Percentiles rank a stretch among this genome's conserved stretches.
Conservation (phyloP, 768 basidiomycete species). For the Leccinum longicurvipes region DNA sequence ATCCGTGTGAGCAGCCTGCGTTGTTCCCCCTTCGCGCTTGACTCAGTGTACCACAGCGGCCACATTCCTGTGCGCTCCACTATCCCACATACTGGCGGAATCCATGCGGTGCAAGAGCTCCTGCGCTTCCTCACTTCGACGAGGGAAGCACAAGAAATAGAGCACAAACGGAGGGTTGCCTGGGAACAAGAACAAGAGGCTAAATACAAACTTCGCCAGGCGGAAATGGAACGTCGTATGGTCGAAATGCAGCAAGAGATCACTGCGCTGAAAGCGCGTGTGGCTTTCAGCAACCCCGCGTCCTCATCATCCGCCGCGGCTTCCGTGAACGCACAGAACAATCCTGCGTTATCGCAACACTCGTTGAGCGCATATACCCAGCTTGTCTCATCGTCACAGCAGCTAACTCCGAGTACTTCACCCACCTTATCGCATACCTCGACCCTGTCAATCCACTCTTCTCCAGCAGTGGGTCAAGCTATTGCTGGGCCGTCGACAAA, state of each 20-base stretch:
- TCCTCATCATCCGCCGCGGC: conserved; percentile 4
- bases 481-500: conserved; percentile 9
- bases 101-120: conserved; percentile 56
- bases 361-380: conserved; percentile 7
- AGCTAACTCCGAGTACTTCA: conserved; percentile 29
- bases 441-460: conserved; percentile 21
- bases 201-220: conserved; percentile 50
- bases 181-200: conserved; percentile 76
- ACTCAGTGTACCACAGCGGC: conserved; percentile 4
- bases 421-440: conserved; percentile 30
- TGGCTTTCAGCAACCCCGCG: conserved; percentile 25
- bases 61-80: conserved; percentile 17
- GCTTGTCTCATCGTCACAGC: conserved; percentile 17
- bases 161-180: conserved; percentile 52
- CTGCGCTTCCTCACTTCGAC: conserved; percentile 55
- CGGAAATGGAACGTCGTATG: conserved; percentile 57
- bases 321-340: neutral
- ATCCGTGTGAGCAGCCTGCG: conserved; percentile 34
- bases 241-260: conserved; percentile 55
- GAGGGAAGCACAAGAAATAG: conserved; percentile 57
- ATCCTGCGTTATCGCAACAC: conserved; percentile 3
- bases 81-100: conserved; percentile 33
- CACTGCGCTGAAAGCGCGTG: conserved; percentile 40
- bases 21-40: neutral
- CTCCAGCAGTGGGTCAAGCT: conserved; percentile 11